Conservation (phyloP, 805 yeast genomes). For the Cyberlindnera xishuangbannaensis region DNA sequence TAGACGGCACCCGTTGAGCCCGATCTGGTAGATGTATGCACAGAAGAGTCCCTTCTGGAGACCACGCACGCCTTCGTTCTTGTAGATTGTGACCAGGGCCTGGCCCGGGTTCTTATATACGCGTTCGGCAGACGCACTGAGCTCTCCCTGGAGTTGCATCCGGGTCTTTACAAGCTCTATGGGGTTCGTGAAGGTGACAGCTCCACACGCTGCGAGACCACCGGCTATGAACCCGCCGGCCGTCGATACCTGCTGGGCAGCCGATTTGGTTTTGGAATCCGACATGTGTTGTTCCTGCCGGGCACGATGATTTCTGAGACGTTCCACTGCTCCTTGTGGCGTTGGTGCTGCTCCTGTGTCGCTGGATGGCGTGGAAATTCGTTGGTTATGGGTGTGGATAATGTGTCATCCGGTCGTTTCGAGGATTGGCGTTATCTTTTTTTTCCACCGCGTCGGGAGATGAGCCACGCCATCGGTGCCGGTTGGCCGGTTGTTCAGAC, state of each 20-base stretch:
- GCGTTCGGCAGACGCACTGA: slow-evolving; percentile 45
- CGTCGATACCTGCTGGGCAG: slow-evolving; percentile 57
- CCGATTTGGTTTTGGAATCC: slow-evolving; percentile 28
- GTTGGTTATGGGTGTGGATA: no score
- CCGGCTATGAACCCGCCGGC: slow-evolving; percentile 85
- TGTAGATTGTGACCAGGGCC: slow-evolving; percentile 65
- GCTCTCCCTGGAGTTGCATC: slow-evolving; percentile 96
- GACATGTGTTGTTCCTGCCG: background rate
- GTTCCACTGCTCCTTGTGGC: no score
- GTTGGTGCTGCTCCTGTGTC: no score
- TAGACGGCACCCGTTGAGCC: slow-evolving; percentile 88
- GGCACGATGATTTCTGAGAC: no score
- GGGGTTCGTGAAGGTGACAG: slow-evolving; percentile 95
- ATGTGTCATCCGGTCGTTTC: no score
- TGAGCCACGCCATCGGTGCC: no score
- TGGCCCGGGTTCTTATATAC: slow-evolving; percentile 82
- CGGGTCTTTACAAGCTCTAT: slow-evolving; percentile 91
- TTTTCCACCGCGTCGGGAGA: no score
- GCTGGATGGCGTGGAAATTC: no score
- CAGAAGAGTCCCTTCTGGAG: slow-evolving; percentile 84
- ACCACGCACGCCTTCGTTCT: slow-evolving; percentile 82
- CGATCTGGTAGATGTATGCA: slow-evolving; percentile 87
- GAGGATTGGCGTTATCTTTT: no score
- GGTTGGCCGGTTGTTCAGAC: no score
- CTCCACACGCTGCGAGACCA: slow-evolving; percentile 94